A percentile compares a stretch with the other conserved stretches of the same genome.
phyloP scores from a whole-genome alignment of 108 stramenopile genomes.

The Nitzschia palea region DNA sequence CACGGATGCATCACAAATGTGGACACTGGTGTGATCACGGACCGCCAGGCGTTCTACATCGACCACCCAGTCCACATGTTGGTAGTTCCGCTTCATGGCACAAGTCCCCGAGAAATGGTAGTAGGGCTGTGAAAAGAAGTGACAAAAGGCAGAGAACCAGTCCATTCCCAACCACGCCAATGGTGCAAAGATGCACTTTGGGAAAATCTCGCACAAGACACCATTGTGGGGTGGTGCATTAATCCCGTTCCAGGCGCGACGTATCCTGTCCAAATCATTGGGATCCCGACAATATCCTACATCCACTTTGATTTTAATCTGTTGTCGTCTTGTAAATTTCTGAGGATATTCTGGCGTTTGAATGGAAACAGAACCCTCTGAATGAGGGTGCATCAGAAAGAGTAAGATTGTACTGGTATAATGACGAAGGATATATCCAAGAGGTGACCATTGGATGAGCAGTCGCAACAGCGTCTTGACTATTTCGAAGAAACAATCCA shows the following conservation, averaged over 20 bases:
- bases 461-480: slow-evolving; percentile 9
- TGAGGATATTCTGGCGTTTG: neutral
- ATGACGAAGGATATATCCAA: slow-evolving; percentile 16
- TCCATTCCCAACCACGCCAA: neutral
- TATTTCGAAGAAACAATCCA: slow-evolving; percentile 12
- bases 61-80: slow-evolving; percentile 48
- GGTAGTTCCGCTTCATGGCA: slow-evolving; percentile 39
- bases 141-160: slow-evolving; percentile 43
- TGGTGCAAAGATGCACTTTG: slow-evolving; percentile 7
- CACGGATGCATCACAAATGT: slow-evolving; percentile 76
- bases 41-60: slow-evolving; percentile 45
- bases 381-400: slow-evolving; percentile 38
- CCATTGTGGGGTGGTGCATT: neutral
- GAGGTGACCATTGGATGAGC: slow-evolving; percentile 25
- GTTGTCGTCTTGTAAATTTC: slow-evolving; percentile 27
- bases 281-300: slow-evolving; percentile 56
- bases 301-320: slow-evolving; percentile 45
- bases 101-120: slow-evolving; percentile 82
- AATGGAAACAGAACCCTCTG: slow-evolving; percentile 26
- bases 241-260: slow-evolving; percentile 22
- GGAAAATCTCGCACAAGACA: slow-evolving; percentile 12
- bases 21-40: slow-evolving; percentile 37
- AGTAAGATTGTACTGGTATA: slow-evolving; percentile 22
- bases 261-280: slow-evolving; percentile 45
- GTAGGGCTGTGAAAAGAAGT: slow-evolving; percentile 61